Base-by-base conservation (phyloP, 768 basidiomycete genomes). In the Lentinula sp. region DNA sequence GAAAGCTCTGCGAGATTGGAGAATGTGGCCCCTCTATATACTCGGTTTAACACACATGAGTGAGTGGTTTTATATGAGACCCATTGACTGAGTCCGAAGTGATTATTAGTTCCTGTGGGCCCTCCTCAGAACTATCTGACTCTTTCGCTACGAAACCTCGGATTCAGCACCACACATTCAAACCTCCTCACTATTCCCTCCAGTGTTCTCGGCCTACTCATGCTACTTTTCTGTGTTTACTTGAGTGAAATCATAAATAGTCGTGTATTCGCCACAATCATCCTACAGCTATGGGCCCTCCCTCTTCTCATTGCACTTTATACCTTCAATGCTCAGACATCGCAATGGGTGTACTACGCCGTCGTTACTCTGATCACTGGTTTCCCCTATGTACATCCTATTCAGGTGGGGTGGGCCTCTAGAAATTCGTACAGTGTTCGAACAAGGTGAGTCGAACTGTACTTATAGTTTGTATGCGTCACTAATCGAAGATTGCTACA, bases 111-210 rank as follows among this genome's bases (percentile, higher is more conserved):
- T 6, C 86, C 88, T 6, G 77, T 80, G 21, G 77, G 75, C 0
- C 81, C 85, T 6, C 85, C 86, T 21, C 81, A 84, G 54, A 78
- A 76, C 5, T 89, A 88, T 66, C 78, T 88, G 48, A 88, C 86
- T 0, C 76, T 88, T 0, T 81, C 83, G 18, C 76, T 89, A 11
- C 80, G 82, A 15, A 77, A 79, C 59, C 76, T 88, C 2, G 86
- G 87, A 15, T 90, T 86, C 71, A 77, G 72, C 55, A 88, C 87
- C 0, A 83, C 82, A 1, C 71, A 85, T 64, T 78, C 85, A 10
- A 88, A 85, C 65, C 75, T 89, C 23, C 77, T 89, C 28, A 78
- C 78, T 51, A 80, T 89, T 39, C 87, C 88, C 0, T 82, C 83
- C 1, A 78, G 77, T 7, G 74, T 85, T 6, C 65, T 83, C 15